phyloP scores from a whole-genome alignment of 2,329 filamentous ascomycete genomes.

The Bretziella fagacearum region DNA sequence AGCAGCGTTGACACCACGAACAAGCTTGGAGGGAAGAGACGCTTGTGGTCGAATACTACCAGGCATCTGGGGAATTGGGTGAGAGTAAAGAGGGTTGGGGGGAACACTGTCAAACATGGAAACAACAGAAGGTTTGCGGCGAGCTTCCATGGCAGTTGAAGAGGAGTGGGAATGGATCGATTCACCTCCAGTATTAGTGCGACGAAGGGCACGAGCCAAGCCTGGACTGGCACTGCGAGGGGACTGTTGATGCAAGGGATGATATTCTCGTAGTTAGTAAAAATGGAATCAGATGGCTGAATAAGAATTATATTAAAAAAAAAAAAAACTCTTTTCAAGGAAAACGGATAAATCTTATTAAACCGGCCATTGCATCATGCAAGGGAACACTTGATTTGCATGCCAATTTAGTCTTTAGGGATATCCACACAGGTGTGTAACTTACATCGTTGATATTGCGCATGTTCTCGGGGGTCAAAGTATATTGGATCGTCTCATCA shows the following conservation, averaged over 20 bases:
- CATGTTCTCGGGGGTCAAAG: constrained; percentile 64
- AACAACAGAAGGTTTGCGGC: constrained; percentile 12
- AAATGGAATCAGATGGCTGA: too few relatives aligned
- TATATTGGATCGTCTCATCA: constrained; percentile 68
- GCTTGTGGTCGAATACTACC: neutral
- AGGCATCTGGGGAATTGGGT: constrained; percentile 9
- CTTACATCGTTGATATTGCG: constrained; percentile 45
- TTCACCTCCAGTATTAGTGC: constrained; percentile 29
- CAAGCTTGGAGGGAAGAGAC: constrained; percentile 15
- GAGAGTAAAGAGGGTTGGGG: constrained; percentile 12
- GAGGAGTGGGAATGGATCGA: constrained; percentile 31
- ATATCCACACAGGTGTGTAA: constrained; percentile 25
- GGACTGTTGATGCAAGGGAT: constrained; percentile 8
- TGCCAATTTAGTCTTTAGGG: neutral
- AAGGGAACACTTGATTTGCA: neutral
- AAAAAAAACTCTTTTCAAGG: neutral
- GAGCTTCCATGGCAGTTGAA: constrained; percentile 25
- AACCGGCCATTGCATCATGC: neutral
- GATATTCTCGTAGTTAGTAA: neutral
- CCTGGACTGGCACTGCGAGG: constrained; percentile 24
- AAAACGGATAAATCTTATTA: neutral
- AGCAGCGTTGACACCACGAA: constrained; percentile 23
- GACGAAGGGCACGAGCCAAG: constrained; percentile 26
- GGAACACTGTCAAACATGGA: constrained; percentile 14
- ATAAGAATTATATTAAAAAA: too few relatives aligned